phyloP scores from a whole-genome alignment of 179 eudicot species.

The Pouteria campechiana region DNA sequence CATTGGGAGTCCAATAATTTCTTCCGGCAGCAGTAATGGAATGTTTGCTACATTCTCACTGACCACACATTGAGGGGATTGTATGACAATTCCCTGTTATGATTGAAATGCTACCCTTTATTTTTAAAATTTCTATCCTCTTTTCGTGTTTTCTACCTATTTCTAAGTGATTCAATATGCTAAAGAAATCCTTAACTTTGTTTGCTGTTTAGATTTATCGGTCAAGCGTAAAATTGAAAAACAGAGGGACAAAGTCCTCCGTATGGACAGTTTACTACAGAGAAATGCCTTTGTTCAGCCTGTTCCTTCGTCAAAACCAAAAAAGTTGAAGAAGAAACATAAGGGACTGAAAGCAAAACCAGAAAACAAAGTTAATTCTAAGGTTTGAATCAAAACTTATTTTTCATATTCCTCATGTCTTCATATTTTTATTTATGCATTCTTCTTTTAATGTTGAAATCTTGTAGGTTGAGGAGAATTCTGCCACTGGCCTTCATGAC shows the following conservation, averaged over 20 bases:
- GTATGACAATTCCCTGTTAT: too few relatives aligned
- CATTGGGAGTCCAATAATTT: too few relatives aligned
- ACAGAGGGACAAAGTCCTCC: constrained; percentile 63
- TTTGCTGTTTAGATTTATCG: constrained; percentile 48
- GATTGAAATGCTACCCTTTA: too few relatives aligned
- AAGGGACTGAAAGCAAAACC: constrained; percentile 12
- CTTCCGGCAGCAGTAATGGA: too few relatives aligned
- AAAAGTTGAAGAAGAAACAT: constrained; percentile 35
- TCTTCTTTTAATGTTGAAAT: neutral
- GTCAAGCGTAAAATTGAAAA: constrained; percentile 86
- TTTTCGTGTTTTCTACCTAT: too few relatives aligned
- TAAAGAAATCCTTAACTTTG: too few relatives aligned
- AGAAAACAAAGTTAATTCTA: constrained; percentile 10
- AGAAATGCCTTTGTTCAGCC: constrained; percentile 65
- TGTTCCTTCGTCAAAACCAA: constrained; percentile 44
- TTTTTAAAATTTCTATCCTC: too few relatives aligned
- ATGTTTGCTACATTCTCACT: too few relatives aligned
- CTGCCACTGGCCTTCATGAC: constrained; percentile 42
- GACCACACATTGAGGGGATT: too few relatives aligned
- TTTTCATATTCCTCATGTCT: neutral
- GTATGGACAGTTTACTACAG: constrained; percentile 54
- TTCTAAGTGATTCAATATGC: too few relatives aligned
- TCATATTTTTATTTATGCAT: neutral
- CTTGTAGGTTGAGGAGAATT: constrained; percentile 34
- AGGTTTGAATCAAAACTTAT: constrained; percentile 14